phyloP scores from a whole-genome alignment of 345 rosid species.

The Rhodamnia argentea region DNA sequence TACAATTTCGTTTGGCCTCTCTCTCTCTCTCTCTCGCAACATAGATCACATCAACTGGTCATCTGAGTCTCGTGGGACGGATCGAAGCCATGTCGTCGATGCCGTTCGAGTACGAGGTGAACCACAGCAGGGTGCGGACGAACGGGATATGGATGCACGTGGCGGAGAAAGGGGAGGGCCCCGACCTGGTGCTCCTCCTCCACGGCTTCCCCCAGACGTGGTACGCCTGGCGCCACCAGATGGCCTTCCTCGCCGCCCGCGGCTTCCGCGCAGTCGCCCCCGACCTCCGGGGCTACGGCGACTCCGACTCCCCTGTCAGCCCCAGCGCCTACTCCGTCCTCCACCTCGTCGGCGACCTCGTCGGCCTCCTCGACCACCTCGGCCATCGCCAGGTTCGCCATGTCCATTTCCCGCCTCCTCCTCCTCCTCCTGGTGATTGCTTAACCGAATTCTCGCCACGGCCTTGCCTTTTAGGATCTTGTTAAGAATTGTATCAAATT shows the following conservation, averaged over 20 bases:
- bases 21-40: neutral
- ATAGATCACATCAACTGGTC: neutral
- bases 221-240: slow-evolving; percentile 89
- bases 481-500: neutral
- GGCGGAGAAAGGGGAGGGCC: slow-evolving; percentile 38
- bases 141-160: slow-evolving; percentile 74
- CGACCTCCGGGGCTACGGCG: slow-evolving; percentile 79
- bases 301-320: slow-evolving; percentile 45
- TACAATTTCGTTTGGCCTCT: neutral
- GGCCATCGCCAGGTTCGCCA: slow-evolving; percentile 20
- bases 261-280: slow-evolving; percentile 84
- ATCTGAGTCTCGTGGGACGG: neutral
- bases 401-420: slow-evolving; percentile 42
- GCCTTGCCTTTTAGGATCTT: neutral
- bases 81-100: neutral
- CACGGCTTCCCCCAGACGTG: slow-evolving; percentile 87
- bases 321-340: slow-evolving; percentile 38
- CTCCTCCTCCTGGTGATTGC: slow-evolving; percentile 25
- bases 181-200: slow-evolving; percentile 49
- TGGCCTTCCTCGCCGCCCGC: slow-evolving; percentile 38
- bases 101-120: slow-evolving; percentile 10
- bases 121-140: slow-evolving; percentile 28
- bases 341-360: slow-evolving; percentile 35
- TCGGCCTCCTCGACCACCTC: slow-evolving; percentile 25
- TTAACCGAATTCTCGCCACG: neutral